Evolutionary conservation across 139 green algal species (phyloP).

Genomic region (Diplosphaera chodatii): DNA sequence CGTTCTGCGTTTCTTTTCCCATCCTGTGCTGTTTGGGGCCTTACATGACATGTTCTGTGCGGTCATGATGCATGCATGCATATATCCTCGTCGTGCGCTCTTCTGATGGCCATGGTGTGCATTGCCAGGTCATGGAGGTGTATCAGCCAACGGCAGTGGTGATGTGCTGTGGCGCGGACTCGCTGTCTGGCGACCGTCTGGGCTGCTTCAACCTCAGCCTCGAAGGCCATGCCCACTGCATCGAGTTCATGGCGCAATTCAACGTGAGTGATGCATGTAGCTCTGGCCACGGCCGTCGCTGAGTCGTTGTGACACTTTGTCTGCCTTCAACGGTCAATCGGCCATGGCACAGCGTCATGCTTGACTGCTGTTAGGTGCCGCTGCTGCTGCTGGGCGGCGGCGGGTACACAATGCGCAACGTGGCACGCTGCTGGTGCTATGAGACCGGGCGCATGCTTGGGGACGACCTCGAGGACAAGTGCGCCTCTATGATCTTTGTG

Average conservation of each 20-base stretch:
- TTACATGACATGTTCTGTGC: too few relatives aligned
- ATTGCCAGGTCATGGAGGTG: conserved; percentile 86
- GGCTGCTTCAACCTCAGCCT: conserved; percentile 98
- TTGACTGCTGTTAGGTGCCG: conserved; percentile 41
- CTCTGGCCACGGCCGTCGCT: too few relatives aligned
- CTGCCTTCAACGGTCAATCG: too few relatives aligned
- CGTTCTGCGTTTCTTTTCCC: too few relatives aligned
- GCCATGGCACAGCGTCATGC: too few relatives aligned
- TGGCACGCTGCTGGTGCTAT: conserved; percentile 96
- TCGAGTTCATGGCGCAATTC: conserved; percentile 92
- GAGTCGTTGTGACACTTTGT: too few relatives aligned
- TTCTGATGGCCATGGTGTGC: too few relatives aligned
- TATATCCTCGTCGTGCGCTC: too few relatives aligned
- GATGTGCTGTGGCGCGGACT: conserved; percentile 94
- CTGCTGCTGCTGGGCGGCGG: conserved; percentile 92
- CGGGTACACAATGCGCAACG: conserved; percentile 98
- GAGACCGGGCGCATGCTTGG: conserved; percentile 89
- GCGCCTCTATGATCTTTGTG: background rate
- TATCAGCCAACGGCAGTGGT: conserved; percentile 95
- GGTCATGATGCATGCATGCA: too few relatives aligned
- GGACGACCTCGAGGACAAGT: conserved; percentile 72
- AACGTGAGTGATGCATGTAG: too few relatives aligned
- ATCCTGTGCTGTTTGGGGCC: too few relatives aligned
- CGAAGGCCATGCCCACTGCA: conserved; percentile 84
- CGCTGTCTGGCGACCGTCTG: conserved; percentile 88